Base-by-base conservation (phyloP, 371 early-diverging fungal species). In the Thermomucor indicae-seudaticae region DNA sequence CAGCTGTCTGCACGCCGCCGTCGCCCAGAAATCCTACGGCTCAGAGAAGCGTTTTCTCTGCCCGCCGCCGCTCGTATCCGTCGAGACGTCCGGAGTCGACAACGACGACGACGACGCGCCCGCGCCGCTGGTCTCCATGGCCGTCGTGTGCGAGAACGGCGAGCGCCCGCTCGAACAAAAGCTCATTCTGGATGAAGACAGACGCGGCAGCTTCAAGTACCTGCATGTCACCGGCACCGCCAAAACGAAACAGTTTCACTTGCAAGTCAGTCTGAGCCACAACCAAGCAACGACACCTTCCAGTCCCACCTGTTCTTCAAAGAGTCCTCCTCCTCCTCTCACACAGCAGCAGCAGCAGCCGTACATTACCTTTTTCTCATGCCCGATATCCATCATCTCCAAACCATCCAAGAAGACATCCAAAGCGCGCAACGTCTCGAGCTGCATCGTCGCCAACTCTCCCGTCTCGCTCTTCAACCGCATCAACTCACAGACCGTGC, bases 11-110 rank as follows among this genome's bases (percentile, higher is more conserved):
- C 84, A 86, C 60, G 83, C 85, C 10, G 65, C 81, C 2, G 86
- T 86, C 11, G 93, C 90, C 7, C 93, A 93, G 64, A 93, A 93
- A 66, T 91, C 91, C 8, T 92, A 92, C 64, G 93, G 93, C 12
- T 81, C 85, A 47, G 93, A 92, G 62, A 91, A 91, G 63, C 78
- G 93, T 1, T 92, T 91, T 60, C 57, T 92, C 29, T 91, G 91
- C 52, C 93, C 93, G 43, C 91, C 93, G 23, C 93, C 93, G 3
- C 76, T 88, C n/a, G 81, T 90, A 2, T 73, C 78, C 24, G 61
- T 88, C 51, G 65, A 75, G 37, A 14, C 32, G 8, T 8, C 32
- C 32, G 14, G 32, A n/a, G 32, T 7, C 7, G 32, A 41, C 51
- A 56, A 34, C 77, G 81, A 30, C 64, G 38, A 29, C 43, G 30